Evolutionary conservation across 2,329 filamentous ascomycete species (phyloP).

Genomic region (Rhexocercosporidium sp.): DNA sequence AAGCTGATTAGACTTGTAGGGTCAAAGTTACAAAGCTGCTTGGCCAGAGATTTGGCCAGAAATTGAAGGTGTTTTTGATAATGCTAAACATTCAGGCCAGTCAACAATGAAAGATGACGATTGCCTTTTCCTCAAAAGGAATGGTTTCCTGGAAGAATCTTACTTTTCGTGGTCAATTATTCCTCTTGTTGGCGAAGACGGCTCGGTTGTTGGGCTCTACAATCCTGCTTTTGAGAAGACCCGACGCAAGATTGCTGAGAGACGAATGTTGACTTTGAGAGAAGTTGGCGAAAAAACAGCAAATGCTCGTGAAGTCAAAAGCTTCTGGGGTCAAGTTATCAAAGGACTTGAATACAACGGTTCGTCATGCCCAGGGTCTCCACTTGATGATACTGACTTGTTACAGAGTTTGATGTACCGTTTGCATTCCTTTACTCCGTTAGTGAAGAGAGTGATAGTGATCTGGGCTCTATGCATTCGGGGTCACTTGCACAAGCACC

Average conservation of each 20-base stretch:
- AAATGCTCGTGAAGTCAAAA: slow-evolving; percentile 71
- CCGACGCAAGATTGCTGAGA: slow-evolving; percentile 75
- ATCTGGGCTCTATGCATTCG: slow-evolving; percentile 73
- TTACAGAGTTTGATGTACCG: slow-evolving; percentile 68
- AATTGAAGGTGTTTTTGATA: slow-evolving; percentile 70
- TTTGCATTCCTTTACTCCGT: slow-evolving; percentile 81
- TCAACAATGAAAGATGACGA: slow-evolving; percentile 87
- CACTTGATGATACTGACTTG: slow-evolving; percentile 12
- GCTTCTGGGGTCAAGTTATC: slow-evolving; percentile 75
- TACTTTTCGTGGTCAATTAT: slow-evolving; percentile 87
- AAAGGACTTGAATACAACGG: slow-evolving; percentile 73
- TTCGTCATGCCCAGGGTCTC: not conserved
- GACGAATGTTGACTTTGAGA: slow-evolving; percentile 78
- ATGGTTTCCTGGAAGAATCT: slow-evolving; percentile 75
- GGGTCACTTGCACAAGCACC: slow-evolving; percentile 66
- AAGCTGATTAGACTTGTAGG: slow-evolving; percentile 43
- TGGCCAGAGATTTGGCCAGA: slow-evolving; percentile 80
- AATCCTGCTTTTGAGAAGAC: slow-evolving; percentile 86
- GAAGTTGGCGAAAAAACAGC: slow-evolving; percentile 80
- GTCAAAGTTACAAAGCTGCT: slow-evolving; percentile 66
- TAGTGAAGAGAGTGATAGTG: slow-evolving; percentile 72
- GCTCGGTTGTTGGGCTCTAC: slow-evolving; percentile 76
- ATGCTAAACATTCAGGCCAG: slow-evolving; percentile 71
- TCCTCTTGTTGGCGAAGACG: slow-evolving; percentile 75
- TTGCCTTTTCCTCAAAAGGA: slow-evolving; percentile 72